phyloP scores from a whole-genome alignment of 495 filamentous ascomycete genomes.

The Aspergillus ellipticus region DNA sequence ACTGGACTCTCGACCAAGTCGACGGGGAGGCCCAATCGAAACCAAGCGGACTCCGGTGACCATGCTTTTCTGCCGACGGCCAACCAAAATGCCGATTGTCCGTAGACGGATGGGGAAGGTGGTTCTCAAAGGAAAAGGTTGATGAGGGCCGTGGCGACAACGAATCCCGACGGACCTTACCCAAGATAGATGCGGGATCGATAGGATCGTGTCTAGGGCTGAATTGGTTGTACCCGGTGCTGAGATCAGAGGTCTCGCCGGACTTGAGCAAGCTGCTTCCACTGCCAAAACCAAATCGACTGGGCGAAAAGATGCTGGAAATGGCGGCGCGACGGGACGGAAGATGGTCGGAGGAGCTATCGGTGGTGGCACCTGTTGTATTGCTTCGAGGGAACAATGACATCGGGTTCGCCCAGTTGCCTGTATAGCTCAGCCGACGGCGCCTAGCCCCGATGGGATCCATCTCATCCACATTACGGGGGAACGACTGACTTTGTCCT shows the following conservation, averaged over 20 bases:
- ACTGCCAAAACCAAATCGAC: conserved; percentile 39
- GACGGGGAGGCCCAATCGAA: conserved; percentile 54
- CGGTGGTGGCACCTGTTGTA: conserved; percentile 35
- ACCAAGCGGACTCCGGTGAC: conserved; percentile 53
- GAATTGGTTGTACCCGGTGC: conserved; percentile 58
- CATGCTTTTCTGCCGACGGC: conserved; percentile 50
- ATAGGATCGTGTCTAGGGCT: conserved; percentile 56
- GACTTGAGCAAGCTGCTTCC: conserved; percentile 40
- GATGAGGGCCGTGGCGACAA: conserved; percentile 74
- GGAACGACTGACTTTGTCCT: conserved; percentile 80
- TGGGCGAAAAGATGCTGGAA: conserved; percentile 44
- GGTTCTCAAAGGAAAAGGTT: conserved; percentile 70
- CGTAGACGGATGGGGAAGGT: conserved; percentile 72
- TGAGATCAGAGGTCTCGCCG: conserved; percentile 41
- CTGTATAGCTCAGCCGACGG: conserved; percentile 59
- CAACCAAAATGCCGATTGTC: conserved; percentile 69
- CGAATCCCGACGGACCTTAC: conserved; percentile 55
- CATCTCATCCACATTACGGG: conserved; percentile 62
- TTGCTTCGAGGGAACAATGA: conserved; percentile 50
- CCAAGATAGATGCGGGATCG: conserved; percentile 50
- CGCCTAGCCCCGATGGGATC: conserved; percentile 65
- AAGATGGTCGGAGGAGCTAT: conserved; percentile 44
- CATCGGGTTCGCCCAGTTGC: conserved; percentile 58
- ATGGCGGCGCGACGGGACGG: conserved; percentile 43
- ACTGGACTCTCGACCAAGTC: conserved; percentile 55